Percentiles rank a stretch among this genome's conserved stretches.
phyloP scores from a whole-genome alignment of 805 yeast species.

The Tetrapisispora nanseiensis region DNA sequence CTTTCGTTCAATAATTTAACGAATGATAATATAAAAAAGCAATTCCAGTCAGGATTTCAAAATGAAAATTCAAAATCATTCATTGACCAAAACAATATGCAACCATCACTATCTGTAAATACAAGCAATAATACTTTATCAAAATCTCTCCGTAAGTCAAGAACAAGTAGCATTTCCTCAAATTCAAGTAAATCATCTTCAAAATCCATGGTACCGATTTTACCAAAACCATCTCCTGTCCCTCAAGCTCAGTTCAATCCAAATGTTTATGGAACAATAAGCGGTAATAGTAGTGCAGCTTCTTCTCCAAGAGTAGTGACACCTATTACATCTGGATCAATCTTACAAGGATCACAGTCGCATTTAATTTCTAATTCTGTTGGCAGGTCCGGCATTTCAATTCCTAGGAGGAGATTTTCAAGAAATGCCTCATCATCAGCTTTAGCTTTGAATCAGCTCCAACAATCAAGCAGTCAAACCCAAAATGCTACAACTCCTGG shows the following conservation, averaged over 20 bases:
- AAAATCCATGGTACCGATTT: conserved; percentile 27
- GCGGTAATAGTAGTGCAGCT: conserved; percentile 23
- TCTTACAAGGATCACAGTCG: conserved; percentile 13
- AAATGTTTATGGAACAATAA: conserved; percentile 8
- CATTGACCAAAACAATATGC: background rate
- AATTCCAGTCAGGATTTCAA: background rate
- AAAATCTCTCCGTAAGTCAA: conserved; percentile 9
- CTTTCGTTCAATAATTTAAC: conserved; percentile 4
- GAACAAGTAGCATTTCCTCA: conserved; percentile 25
- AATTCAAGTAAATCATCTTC: conserved; percentile 11
- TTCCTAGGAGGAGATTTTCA: conserved; percentile 24
- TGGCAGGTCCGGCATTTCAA: conserved; percentile 20
- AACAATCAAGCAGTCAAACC: conserved; percentile 7
- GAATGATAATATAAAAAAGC: conserved; percentile 8
- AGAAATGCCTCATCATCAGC: conserved; percentile 27
- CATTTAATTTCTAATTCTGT: conserved; percentile 12
- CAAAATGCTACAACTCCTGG: conserved; percentile 4
- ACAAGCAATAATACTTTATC: background rate
- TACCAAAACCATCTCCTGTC: conserved; percentile 28
- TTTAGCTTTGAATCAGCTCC: conserved; percentile 22
- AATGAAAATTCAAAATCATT: background rate
- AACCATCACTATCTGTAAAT: background rate
- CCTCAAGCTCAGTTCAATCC: conserved; percentile 7
- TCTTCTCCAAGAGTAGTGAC: conserved; percentile 22
- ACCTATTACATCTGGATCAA: conserved; percentile 6